Percentiles rank a stretch among this genome's conserved stretches.
These are phyloP conservation scores for Chaetomiaceae sp. DNA, from an alignment of 2,329 filamentous ascomycete genomes.

Conservation along the genomic window DNA sequence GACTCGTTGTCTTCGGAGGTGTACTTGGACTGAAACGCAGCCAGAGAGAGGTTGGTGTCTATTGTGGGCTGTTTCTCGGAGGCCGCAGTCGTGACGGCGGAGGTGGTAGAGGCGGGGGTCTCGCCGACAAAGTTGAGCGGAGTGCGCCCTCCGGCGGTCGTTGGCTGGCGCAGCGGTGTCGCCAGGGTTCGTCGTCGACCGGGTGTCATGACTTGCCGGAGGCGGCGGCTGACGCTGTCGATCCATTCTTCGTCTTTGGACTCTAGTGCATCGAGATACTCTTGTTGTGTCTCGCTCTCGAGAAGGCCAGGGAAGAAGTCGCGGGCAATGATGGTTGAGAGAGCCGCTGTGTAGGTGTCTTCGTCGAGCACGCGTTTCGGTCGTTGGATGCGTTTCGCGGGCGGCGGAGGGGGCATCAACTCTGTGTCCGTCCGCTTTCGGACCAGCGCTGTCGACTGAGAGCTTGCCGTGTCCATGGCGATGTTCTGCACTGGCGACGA, in stretches of 20 bases:
- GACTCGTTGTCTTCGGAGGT: conserved; percentile 98
- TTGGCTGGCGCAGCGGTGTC: conserved; percentile 22
- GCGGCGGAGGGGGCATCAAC: conserved; percentile 83
- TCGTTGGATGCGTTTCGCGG: conserved; percentile 83
- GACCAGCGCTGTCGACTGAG: conserved; percentile 54
- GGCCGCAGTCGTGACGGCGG: conserved; percentile 33
- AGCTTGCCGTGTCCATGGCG: conserved; percentile 35
- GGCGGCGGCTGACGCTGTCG: conserved; percentile 65
- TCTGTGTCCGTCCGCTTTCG: conserved; percentile 64
- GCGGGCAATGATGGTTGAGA: conserved; percentile 90
- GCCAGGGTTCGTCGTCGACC: conserved; percentile 41
- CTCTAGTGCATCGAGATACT: conserved; percentile 87
- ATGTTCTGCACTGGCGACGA: not conserved
- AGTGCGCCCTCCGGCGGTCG: conserved; percentile 46
- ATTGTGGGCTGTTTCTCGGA: conserved; percentile 40
- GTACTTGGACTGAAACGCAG: conserved; percentile 84
- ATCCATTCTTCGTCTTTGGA: conserved; percentile 86
- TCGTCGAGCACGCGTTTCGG: conserved; percentile 86
- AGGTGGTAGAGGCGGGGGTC: conserved; percentile 58
- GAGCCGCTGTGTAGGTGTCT: conserved; percentile 82
- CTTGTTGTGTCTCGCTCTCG: conserved; percentile 80
- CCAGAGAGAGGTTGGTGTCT: conserved; percentile 74
- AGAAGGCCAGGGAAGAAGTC: conserved; percentile 94
- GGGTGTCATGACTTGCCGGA: conserved; percentile 78
- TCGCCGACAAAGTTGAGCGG: conserved; percentile 65